Base-by-base conservation (phyloP, 2,329 filamentous ascomycete species). In the Aspergillus terreus region DNA sequence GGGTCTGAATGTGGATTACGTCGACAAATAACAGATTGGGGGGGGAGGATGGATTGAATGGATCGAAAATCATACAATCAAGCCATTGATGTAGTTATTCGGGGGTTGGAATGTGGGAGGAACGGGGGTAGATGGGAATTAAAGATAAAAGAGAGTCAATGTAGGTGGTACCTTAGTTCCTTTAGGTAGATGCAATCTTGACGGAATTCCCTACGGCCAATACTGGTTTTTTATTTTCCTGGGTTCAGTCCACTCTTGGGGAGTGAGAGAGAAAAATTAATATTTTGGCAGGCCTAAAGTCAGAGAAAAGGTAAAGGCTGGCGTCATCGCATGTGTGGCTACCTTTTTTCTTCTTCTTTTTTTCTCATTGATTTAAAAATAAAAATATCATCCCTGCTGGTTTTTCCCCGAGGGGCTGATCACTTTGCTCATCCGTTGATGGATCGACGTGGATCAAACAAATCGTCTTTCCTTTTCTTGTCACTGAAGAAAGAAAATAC, bases 261-360 rank as follows among this genome's bases (percentile, higher is more conserved):
- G 7, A 30, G 23, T 6, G 5, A 30, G 7, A 9, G 25, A 27
- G 7, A 30, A 30, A 30, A 30, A 30, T 30, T 11, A 30, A 30
- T 30, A 30, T 11, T 11, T 11, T 30, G 27, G 27, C 27, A 30
- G 27, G 27, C 7, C 27, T 30, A 30, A 7, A 30, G 27, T 38
- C 35, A 25, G 40, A 43, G 40, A 15, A 43, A n/a, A 23, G 23
- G 21, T 25, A 38, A 30, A 12, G 40, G 47, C 47, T 49, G 47
- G 40, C 47, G 47, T 49, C 47, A 49, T 49, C 38, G 49, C 38
- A 51, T 23, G 36, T 42, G 23, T 42, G 27, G 27, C 27, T 30
- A 23, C 27, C 7, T 48, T 21, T 42, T 12, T 33, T 41, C 3
- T 33, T 12, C 21, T 42, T 17, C 6, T 23, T 6, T 23, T 23